Base-by-base conservation (phyloP, 139 green algal genomes). In the Prasinococcaceae sp. region DNA sequence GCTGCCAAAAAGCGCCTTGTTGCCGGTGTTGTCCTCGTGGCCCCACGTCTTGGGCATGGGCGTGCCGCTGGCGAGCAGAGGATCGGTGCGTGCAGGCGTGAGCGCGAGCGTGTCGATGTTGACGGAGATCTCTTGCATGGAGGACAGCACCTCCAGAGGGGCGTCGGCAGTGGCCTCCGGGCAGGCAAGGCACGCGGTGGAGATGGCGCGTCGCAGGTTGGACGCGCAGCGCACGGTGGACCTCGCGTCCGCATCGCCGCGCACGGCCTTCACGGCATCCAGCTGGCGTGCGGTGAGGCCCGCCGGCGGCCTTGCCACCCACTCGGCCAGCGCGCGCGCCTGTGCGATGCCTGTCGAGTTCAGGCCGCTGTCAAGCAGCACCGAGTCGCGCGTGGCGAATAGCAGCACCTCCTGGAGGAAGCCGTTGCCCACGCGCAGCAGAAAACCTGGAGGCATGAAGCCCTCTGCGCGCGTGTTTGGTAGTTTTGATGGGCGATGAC, bases 91-190 rank as follows among this genome's bases (percentile, higher is more conserved):
- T 14, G 20, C 35, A 2, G 26, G 3, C 42, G 54, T 35, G 26
- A 62, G 17, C 16, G 54, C 43, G 30, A 38, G 47, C 43, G 54
- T 45, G 39, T 62, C 54, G 12, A 62, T 41, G 43, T 62, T 62
- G 22, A 40, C 25, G 30, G 42, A 35, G n/a, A 62, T 54, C 41
- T 62, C 54, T 33, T 62, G 54, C 54, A 62, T 32, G 1, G 27
- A 37, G 22, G 29, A 46, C 30, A 47, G 27, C 6, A 62, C 39
- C 42, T 62, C 53, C 28, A 53, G 40, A 8, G 17, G 26, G 30
- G 27, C 46, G 6, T 16, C 8, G 9, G 16, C 17, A n/a, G 53
- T 29, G 2, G 40, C 17, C 33, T 50, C 29, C 54, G 25, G 30
- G 3, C 52, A 43, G 30, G 42, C 54, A 28, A 52, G n/a, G 4